phyloP scores from a whole-genome alignment of 2,329 filamentous ascomycete species.

The Hortaea werneckii region DNA sequence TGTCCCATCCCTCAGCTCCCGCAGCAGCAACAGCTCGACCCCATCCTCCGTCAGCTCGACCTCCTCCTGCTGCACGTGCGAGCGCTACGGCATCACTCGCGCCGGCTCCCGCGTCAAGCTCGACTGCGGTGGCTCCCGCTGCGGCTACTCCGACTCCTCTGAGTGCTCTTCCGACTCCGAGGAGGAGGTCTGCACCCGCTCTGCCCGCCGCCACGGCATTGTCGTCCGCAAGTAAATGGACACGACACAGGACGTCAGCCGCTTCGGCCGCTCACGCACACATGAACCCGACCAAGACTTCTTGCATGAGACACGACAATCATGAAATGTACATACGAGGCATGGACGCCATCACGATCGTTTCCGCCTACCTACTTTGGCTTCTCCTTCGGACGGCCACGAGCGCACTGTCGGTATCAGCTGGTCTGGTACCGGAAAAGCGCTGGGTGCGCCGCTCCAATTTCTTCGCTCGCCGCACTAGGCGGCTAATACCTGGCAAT shows the following conservation, averaged over 20 bases:
- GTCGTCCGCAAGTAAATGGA: slow-evolving; percentile 26
- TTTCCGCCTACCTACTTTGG: slow-evolving; percentile 2
- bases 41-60: slow-evolving; percentile 44
- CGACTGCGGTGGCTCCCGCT: slow-evolving; percentile 83
- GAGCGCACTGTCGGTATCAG: slow-evolving; percentile 5
- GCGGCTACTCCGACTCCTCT: slow-evolving; percentile 63
- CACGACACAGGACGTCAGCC: not conserved
- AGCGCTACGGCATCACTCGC: slow-evolving; percentile 93
- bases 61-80: slow-evolving; percentile 67
- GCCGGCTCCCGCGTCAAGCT: slow-evolving; percentile 84
- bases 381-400: slow-evolving; percentile 2
- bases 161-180: slow-evolving; percentile 61
- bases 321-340: slow-evolving; percentile 2
- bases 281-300: not conserved
- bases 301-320: slow-evolving; percentile 1
- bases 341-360: slow-evolving; percentile 2
- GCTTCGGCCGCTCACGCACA: not conserved
- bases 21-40: slow-evolving; percentile 54
- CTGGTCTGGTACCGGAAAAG: slow-evolving; percentile 6
- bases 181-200: slow-evolving; percentile 32
- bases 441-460: not conserved
- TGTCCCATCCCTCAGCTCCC: slow-evolving; percentile 53
- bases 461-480: not conserved
- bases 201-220: slow-evolving; percentile 37
- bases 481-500: not conserved